Evolutionary conservation across 805 yeast genomes (phyloP).

Genomic region (Saccharomyces mikatae): DNA sequence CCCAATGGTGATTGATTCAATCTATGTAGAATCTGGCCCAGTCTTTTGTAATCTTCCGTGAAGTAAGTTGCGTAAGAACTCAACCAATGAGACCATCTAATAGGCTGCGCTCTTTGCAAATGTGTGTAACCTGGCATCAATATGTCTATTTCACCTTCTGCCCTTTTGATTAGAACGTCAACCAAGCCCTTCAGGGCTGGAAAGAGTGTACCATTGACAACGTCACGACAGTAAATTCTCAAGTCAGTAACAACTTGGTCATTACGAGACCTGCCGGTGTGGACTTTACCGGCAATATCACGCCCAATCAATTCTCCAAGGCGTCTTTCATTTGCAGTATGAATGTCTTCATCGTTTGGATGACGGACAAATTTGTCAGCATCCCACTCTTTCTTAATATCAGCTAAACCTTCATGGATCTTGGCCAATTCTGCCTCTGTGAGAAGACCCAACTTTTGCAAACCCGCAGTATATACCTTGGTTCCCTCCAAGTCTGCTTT

Average conservation of each 20-base stretch:
- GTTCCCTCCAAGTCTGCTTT: slow-evolving; percentile 92
- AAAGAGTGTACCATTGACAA: slow-evolving; percentile 49
- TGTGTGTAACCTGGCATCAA: slow-evolving; percentile 99
- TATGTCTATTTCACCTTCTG: slow-evolving; percentile 76
- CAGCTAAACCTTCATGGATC: slow-evolving; percentile 75
- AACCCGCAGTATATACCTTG: slow-evolving; percentile 82
- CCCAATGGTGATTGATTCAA: slow-evolving; percentile 89
- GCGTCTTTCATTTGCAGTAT: slow-evolving; percentile 97
- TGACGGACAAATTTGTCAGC: slow-evolving; percentile 42
- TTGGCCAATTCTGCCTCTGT: slow-evolving; percentile 64
- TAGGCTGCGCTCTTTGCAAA: slow-evolving; percentile 98
- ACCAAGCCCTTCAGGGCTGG: slow-evolving; percentile 55
- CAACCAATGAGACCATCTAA: slow-evolving; percentile 98
- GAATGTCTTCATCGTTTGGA: slow-evolving; percentile 82
- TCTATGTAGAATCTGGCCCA: slow-evolving; percentile 71
- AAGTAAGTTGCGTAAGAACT: slow-evolving; percentile 91
- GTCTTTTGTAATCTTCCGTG: slow-evolving; percentile 80
- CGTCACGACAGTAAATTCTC: slow-evolving; percentile 86
- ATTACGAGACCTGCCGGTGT: slow-evolving; percentile 97
- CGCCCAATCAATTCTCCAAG: slow-evolving; percentile 93
- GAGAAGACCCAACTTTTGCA: slow-evolving; percentile 68
- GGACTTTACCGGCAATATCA: slow-evolving; percentile 93
- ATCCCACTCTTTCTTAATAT: slow-evolving; percentile 79
- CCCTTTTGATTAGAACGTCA: slow-evolving; percentile 61
- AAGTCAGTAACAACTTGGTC: slow-evolving; percentile 99